phyloP scores from a whole-genome alignment of 2,329 filamentous ascomycete genomes.

The Aspergillus flavus region DNA sequence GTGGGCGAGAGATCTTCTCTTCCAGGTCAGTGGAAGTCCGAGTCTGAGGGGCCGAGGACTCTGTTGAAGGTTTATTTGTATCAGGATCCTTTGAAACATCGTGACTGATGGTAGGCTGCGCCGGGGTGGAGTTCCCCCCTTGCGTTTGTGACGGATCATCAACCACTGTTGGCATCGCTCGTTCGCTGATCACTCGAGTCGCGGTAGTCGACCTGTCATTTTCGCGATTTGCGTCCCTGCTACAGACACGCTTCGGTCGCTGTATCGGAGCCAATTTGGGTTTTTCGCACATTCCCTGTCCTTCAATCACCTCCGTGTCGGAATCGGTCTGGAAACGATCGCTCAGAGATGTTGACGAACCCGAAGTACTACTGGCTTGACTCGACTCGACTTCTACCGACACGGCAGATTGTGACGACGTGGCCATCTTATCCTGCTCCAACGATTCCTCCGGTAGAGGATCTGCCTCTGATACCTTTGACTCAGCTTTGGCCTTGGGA shows the following conservation, averaged over 20 bases:
- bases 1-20: constrained; percentile 24
- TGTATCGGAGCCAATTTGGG: constrained; percentile 30
- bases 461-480: constrained; percentile 1
- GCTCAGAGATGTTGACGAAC: constrained; percentile 25
- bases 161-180: constrained; percentile 17
- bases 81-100: constrained; percentile 11
- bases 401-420: constrained; percentile 23
- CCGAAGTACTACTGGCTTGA: constrained; percentile 23
- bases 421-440: constrained; percentile 22
- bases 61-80: constrained; percentile 11
- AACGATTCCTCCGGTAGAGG: neutral
- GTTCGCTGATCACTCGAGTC: constrained; percentile 26
- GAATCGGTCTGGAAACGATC: constrained; percentile 21
- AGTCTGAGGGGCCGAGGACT: constrained; percentile 11
- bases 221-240: constrained; percentile 25
- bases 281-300: constrained; percentile 33
- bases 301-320: constrained; percentile 35
- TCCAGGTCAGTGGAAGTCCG: constrained; percentile 9
- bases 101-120: constrained; percentile 13
- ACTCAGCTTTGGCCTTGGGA: constrained; percentile 6
- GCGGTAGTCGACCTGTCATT: constrained; percentile 25
- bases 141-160: constrained; percentile 29
- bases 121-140: constrained; percentile 26
- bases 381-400: constrained; percentile 23
- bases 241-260: constrained; percentile 34